Conservation (phyloP, 1,284 basidiomycete species). For the Porphyrellus sp. region DNA sequence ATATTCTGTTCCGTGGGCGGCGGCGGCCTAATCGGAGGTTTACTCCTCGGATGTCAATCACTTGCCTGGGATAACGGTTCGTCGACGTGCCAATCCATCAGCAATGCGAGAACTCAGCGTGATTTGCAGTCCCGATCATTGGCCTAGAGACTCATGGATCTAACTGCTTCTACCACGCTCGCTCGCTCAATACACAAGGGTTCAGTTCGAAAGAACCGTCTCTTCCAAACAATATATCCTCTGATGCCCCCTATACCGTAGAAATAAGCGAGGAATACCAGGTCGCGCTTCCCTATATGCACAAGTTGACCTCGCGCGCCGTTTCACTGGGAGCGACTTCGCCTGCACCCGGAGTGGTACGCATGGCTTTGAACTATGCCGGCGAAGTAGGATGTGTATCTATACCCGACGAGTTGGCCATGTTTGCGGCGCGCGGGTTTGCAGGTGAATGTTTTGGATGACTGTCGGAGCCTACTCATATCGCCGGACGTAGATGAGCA, state of each 20-base stretch:
- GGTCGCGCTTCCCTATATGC: constrained; percentile 54
- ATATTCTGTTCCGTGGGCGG: constrained; percentile 77
- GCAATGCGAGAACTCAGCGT: constrained; percentile 7
- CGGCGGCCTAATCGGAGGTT: constrained; percentile 64
- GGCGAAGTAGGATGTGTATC: constrained; percentile 56
- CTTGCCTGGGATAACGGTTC: constrained; percentile 65
- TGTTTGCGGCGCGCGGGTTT: constrained; percentile 54
- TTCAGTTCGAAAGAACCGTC: constrained; percentile 37
- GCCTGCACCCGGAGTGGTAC: constrained; percentile 56
- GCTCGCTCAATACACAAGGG: constrained; percentile 51
- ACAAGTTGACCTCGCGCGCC: constrained; percentile 57
- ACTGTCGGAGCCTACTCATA: constrained; percentile 6
- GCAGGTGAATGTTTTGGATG: constrained; percentile 42
- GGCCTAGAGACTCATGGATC: constrained; percentile 67
- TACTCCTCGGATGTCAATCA: constrained; percentile 59
- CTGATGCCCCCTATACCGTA: constrained; percentile 32
- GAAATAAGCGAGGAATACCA: constrained; percentile 39
- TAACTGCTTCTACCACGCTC: constrained; percentile 69
- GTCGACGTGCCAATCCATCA: constrained; percentile 19
- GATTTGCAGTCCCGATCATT: constrained; percentile 54
- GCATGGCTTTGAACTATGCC: constrained; percentile 55
- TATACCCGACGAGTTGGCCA: constrained; percentile 64
- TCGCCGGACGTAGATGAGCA: constrained; percentile 55
- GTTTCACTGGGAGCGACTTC: constrained; percentile 69
- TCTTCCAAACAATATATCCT: constrained; percentile 31